Base-by-base conservation (phyloP, 352 stramenopile genomes). In the Phytophthora cryptogea region DNA sequence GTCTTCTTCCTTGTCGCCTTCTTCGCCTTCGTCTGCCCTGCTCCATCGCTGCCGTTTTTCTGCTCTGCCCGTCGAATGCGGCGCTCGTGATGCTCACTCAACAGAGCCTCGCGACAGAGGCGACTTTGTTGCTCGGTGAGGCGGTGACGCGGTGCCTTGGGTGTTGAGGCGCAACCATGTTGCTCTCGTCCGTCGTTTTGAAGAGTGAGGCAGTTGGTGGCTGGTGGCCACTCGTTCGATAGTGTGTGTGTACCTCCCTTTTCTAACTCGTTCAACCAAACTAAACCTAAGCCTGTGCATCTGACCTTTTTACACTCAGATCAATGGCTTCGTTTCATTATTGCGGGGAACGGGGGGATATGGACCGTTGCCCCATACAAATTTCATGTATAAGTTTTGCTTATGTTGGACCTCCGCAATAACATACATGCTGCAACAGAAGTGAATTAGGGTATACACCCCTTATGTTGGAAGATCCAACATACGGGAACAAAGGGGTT, bases 241-340 rank as follows among this genome's bases (percentile, higher is more conserved):
- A 40, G 31, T 28, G 35, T 35, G 9, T 45, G 36, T 17, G 23
- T 16, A 8, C 16, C 40, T 8, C 8, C 14, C 30, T 26, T 8
- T 30, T 39, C 30, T 31, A 52, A 4, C 30, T 13, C 6, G 16
- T 37, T 16, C 30, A 10, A 11, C 5, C 5, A 28, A 11, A 20
- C 13, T 5, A 55, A 39, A 45, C 48, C 48, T 55, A 55, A 55
- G 27, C 36, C 36, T 55, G 33, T 55, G 48, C 36, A 55, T 46
- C 37, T 30, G 48, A 4, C 7, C n/a, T 2, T 40, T 46, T 39
- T 55, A 1, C 9, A 28, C 20, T n/a, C 26, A 55, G 28, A 39
- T 17, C n/a, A 20, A 39, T 46, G 36, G 32, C n/a, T 55, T 55
- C 6, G 2, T 47, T 55, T 55, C 1, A 46, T 1, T 55, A 55